Evolutionary conservation across 495 filamentous ascomycete species (phyloP), one percentile per base, ranked within the genome.

Genomic region (Cetradonia linearis): DNA sequence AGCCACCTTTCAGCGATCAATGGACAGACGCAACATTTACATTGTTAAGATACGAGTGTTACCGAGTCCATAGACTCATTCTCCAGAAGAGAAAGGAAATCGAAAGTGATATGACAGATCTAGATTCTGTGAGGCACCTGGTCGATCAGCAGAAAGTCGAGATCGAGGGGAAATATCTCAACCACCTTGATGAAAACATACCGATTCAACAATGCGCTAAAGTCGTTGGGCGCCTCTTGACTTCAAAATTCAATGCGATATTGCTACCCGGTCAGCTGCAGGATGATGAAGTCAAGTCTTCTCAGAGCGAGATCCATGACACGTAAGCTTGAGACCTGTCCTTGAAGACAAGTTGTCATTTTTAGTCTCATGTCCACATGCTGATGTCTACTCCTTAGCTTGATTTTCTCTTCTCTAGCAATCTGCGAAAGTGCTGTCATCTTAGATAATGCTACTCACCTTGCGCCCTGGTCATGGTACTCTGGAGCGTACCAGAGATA

Each of bases 191-290:
- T 46, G 52, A 64, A 46, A 59, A 63, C 9, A 69, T 77, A 27
- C 82, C 84, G 1, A 67, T 83, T 34, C 83, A 86, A 57, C 70
- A 73, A 38, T 78, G 79, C 59, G 77, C 79, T 0, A 81, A 76
- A 28, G 28, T 64, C 8, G 42, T 52, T 3, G 58, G 50, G 10
- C 58, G 33, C 30, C 58, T 60, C 3, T 57, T 55, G 25, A 52
- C 31, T 48, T 49, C 62, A 18, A 14, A n/a, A 34, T 60, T 49
- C 44, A 40, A 56, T 40, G 42, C 58, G 23, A 57, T 60, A 23
- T 18, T 64, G 5, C 42, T 60, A 16, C 44, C 49, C 25, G 16
- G 44, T 6, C 38, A 58, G 47, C 31, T 44, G 7, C 44, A 53
- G 1, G 37, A 54, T 11, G 56, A 55, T 44, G 36, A 57, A 72